These are phyloP conservation scores for Cyclanthera cordifolia DNA, from an alignment of 306 rosid species.

Conservation along the genomic window DNA sequence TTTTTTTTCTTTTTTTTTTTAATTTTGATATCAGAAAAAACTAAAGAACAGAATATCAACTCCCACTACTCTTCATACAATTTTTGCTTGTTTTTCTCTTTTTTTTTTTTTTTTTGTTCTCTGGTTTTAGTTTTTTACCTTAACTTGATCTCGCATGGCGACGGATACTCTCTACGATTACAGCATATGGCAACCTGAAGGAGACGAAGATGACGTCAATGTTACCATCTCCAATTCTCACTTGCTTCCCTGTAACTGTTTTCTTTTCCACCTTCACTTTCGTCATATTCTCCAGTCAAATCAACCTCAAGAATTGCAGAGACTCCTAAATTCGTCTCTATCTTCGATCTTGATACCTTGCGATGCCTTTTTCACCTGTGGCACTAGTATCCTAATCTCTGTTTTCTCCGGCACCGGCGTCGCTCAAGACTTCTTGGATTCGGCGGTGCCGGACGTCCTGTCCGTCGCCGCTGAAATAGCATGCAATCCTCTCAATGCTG, in stretches of 20 bases:
- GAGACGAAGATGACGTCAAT: slow-evolving; percentile 6
- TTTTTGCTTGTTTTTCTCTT: neutral
- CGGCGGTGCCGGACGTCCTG: slow-evolving; percentile 10
- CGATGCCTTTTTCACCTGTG: slow-evolving; percentile 10
- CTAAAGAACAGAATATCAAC: slow-evolving; percentile 5
- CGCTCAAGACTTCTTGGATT: slow-evolving; percentile 16
- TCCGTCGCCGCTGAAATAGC: slow-evolving; percentile 10
- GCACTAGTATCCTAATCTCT: neutral
- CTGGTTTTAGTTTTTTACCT: slow-evolving; percentile 13
- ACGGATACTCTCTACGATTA: slow-evolving; percentile 22
- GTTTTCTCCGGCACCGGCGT: slow-evolving; percentile 18
- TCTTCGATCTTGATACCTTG: slow-evolving; percentile 18
- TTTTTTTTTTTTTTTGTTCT: neutral
- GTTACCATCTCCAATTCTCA: slow-evolving; percentile 11
- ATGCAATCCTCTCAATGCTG: slow-evolving; percentile 7
- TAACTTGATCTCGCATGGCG: slow-evolving; percentile 5
- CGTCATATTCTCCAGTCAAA: slow-evolving; percentile 17
- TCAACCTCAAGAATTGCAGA: neutral
- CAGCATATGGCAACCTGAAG: slow-evolving; percentile 11
- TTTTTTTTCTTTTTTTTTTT: neutral
- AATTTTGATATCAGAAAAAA: neutral
- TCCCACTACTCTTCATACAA: neutral
- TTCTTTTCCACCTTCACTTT: slow-evolving; percentile 16
- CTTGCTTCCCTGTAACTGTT: slow-evolving; percentile 18
- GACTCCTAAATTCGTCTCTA: slow-evolving; percentile 10